Evolutionary conservation across 345 rosid species (phyloP), one percentile per base, ranked within the genome.

Genomic region (Pistacia atlantica): DNA sequence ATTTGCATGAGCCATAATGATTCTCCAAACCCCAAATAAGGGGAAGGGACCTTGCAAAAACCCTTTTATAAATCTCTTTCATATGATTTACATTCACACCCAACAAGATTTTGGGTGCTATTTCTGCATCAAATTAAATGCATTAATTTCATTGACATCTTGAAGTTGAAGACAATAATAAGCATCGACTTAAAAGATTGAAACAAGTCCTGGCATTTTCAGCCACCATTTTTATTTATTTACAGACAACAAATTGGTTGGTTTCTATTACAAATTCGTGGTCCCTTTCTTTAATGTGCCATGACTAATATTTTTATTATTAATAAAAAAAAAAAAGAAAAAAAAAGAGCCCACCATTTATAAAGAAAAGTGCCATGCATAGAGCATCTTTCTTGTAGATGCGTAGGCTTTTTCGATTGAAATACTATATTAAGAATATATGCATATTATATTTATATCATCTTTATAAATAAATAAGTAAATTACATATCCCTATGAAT

Each of bases 371-470:
- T 12, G 72, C 58, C 37, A 25, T 49, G 37, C 25, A 11, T 11
- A n/a, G 10, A 18, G 46, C 73, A 69, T 69, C 31, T 55, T 35
- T 37, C 8, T 55, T 70, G 16, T n/a, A 17, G 48, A 14, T 0
- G 51, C 16, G 12, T 35, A 54, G 73, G 62, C 48, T 69, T 54
- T 18, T 55, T 9, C 3, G 42, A 70, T 18, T 54, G 48, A 4
- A 70, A 54, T 54, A 2, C 49, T 28, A 45, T 67, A 52, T 33
- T 31, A 33, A 31, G 52, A 7, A 28, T 13, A 16, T 28, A 28
- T 13, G 18, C n/a, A 28, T 17, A 69, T 33, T 42, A 42, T 69
- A 51, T 69, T 33, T 42, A 42, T 69, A 51, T 69, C 72, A 69
- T 12, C 46, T 37, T 52, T 17, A 52, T 51, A 31, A 11, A 3